Conservation (phyloP, 2,329 filamentous ascomycete genomes). For the Fusarium sp. region DNA sequence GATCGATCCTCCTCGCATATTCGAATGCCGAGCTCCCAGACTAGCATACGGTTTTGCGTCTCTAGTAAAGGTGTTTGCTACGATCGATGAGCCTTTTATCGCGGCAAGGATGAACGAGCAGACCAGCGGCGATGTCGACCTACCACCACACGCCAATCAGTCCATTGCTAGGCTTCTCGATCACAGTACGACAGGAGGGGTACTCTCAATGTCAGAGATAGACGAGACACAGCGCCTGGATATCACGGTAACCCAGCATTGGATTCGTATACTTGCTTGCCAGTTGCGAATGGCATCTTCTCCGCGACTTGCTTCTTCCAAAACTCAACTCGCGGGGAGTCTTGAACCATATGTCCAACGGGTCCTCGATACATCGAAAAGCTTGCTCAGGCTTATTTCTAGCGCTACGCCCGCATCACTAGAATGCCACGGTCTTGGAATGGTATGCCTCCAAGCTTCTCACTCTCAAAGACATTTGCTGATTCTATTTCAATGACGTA, state of each 20-base stretch:
- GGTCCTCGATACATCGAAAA: conserved; percentile 27
- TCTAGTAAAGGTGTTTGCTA: conserved; percentile 31
- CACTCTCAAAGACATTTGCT: background rate
- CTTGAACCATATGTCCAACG: background rate
- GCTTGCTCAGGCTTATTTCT: conserved; percentile 26
- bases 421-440: conserved; percentile 38
- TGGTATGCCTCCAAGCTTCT: conserved; percentile 23
- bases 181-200: background rate
- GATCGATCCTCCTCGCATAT: conserved; percentile 34
- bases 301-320: background rate
- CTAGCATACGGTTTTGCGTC: conserved; percentile 38
- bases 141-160: background rate
- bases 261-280: conserved; percentile 37
- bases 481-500: background rate
- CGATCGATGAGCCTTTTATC: conserved; percentile 27
- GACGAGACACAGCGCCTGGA: conserved; percentile 39
- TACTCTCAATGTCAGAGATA: conserved; percentile 16
- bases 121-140: background rate
- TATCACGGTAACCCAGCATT: conserved; percentile 35
- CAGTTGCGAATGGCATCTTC: conserved; percentile 18
- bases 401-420: conserved; percentile 19
- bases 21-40: conserved; percentile 33
- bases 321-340: background rate
- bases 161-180: background rate
- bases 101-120: conserved; percentile 6